Conservation (phyloP, 225 moss, liverwort and hornwort genomes). For the Marchantia paleacea region DNA sequence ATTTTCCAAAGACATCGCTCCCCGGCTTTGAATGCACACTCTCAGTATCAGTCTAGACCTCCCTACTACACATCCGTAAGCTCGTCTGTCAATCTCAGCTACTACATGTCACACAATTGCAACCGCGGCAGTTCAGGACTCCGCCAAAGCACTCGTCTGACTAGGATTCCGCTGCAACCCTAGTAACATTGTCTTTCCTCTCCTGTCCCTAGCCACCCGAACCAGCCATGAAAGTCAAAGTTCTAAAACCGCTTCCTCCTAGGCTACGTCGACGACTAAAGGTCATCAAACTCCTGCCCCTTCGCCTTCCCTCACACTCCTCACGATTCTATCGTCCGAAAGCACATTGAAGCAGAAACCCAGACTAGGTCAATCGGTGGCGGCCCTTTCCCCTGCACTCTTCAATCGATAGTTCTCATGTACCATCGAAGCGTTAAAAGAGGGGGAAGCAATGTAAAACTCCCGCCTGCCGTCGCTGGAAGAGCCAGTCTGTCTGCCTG, state of each 20-base stretch:
- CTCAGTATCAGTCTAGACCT: neutral
- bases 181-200: neutral
- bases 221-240: constrained; percentile 2
- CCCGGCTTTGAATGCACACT: constrained; percentile 9
- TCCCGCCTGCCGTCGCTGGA: neutral
- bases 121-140: neutral
- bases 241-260: neutral
- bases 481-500: neutral
- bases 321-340: neutral
- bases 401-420: neutral
- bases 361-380: neutral
- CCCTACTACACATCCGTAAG: neutral
- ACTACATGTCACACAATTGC: neutral
- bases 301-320: neutral
- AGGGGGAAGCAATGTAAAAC: neutral
- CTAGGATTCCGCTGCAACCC: neutral
- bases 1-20: constrained; percentile 15
- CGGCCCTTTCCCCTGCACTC: neutral
- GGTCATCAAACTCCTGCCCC: neutral
- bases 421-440: neutral
- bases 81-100: neutral
- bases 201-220: neutral
- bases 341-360: neutral
- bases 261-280: neutral
- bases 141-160: neutral